These are phyloP conservation scores for Trichophyton verrucosum DNA, from an alignment of 2,329 filamentous ascomycete genomes.

Conservation along the genomic window DNA sequence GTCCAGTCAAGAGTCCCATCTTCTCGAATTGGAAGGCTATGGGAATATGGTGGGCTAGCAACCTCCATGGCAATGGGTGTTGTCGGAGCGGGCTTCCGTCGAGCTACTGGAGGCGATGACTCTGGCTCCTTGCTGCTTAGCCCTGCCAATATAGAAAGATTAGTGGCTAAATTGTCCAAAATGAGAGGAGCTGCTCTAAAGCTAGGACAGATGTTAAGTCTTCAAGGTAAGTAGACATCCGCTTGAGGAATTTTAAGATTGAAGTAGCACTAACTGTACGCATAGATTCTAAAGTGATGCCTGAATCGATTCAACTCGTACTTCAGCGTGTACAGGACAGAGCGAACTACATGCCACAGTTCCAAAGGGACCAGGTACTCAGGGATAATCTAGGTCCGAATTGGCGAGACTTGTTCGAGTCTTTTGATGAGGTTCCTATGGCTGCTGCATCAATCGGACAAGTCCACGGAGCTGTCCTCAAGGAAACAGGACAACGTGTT, in stretches of 20 bases:
- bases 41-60: constrained; percentile 88
- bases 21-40: constrained; percentile 71
- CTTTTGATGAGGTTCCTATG: constrained; percentile 83
- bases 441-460: constrained; percentile 95
- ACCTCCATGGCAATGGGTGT: constrained; percentile 93
- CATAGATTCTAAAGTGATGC: constrained; percentile 79
- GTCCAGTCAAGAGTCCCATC: constrained; percentile 84
- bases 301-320: constrained; percentile 73
- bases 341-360: constrained; percentile 95
- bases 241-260: background rate
- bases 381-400: constrained; percentile 62
- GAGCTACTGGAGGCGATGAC: constrained; percentile 56
- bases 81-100: constrained; percentile 69
- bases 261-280: constrained; percentile 6
- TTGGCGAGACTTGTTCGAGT: constrained; percentile 71
- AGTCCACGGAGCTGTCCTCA: constrained; percentile 74
- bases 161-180: constrained; percentile 82
- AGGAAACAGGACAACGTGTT: constrained; percentile 60
- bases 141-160: constrained; percentile 77
- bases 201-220: constrained; percentile 94
- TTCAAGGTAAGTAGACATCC: constrained; percentile 49
- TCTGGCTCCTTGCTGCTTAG: constrained; percentile 73
- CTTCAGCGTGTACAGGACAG: constrained; percentile 90
- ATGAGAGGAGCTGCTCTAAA: constrained; percentile 98
- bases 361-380: constrained; percentile 78